These are phyloP conservation scores for Podila minutissima DNA, from an alignment of 192 early-diverging fungal species.

Conservation along the genomic window DNA sequence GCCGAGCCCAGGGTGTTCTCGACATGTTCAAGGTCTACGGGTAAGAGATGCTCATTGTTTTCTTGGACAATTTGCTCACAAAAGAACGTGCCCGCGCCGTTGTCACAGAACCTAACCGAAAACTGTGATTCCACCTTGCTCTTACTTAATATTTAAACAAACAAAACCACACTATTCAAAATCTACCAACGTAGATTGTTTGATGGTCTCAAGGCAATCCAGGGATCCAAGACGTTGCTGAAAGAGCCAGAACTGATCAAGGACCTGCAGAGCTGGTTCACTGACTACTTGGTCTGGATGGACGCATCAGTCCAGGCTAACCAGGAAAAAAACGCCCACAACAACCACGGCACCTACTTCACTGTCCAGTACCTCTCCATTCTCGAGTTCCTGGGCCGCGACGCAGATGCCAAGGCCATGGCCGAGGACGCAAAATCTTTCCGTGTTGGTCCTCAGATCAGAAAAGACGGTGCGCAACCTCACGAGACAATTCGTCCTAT, in stretches of 20 bases:
- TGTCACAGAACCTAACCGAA: no score
- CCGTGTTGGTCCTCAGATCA: conserved; percentile 55
- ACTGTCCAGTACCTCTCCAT: conserved; percentile 60
- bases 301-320: conserved; percentile 33
- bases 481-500: conserved; percentile 56
- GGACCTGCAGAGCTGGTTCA: conserved; percentile 51
- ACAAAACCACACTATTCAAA: no score
- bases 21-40: conserved; percentile 56
- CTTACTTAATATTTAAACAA: neutral
- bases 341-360: conserved; percentile 69
- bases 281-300: conserved; percentile 46
- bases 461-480: conserved; percentile 53
- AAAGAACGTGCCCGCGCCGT: no score
- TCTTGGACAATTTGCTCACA: no score
- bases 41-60: conserved; percentile 13
- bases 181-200: conserved; percentile 36
- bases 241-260: conserved; percentile 38
- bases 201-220: conserved; percentile 48
- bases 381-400: conserved; percentile 56
- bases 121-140: no score
- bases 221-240: conserved; percentile 26
- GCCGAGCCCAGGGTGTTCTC: conserved; percentile 51
- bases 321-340: conserved; percentile 37
- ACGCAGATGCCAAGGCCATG: conserved; percentile 32
- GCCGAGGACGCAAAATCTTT: conserved; percentile 30